Conservation (phyloP, 2,329 filamentous ascomycete genomes). For the Didymellaceae sp. region DNA sequence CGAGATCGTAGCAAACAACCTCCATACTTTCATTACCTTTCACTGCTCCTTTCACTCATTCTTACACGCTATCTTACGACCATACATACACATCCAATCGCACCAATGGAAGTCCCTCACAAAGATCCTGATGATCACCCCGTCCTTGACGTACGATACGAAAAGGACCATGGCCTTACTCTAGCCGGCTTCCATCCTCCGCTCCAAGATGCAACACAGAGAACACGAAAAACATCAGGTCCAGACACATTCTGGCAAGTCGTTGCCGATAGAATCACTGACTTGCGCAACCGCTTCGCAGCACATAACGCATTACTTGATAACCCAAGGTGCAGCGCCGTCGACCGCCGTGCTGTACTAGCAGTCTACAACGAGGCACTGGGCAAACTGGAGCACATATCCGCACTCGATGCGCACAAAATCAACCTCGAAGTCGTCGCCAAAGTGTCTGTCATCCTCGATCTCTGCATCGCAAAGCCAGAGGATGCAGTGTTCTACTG, state of each 20-base stretch:
- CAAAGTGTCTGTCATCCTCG: conserved; percentile 20
- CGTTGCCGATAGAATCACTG: not conserved
- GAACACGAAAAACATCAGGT: not conserved
- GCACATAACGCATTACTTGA: not conserved
- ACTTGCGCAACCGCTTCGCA: conserved; percentile 8
- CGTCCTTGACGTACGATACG: too few species aligned
- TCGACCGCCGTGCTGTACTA: conserved; percentile 17
- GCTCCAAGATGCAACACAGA: too few species aligned
- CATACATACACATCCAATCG: too few species aligned
- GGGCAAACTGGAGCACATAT: not conserved
- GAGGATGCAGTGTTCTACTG: conserved; percentile 15
- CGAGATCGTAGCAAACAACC: too few species aligned
- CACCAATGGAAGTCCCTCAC: too few species aligned
- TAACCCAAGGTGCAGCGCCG: not conserved
- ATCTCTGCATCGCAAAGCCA: conserved; percentile 6
- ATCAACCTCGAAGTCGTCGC: conserved; percentile 10
- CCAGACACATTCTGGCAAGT: conserved; percentile 3
- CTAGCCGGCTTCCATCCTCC: too few species aligned
- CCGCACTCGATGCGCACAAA: not conserved
- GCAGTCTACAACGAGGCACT: conserved; percentile 19
- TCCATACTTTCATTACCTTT: too few species aligned
- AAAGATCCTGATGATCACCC: too few species aligned
- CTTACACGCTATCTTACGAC: too few species aligned
- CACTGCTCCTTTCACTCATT: too few species aligned
- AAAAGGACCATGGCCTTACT: too few species aligned